A percentile compares a stretch with the other conserved stretches of the same genome.
phyloP scores from a whole-genome alignment of 257 asterid species.

The Sherardia arvensis region DNA sequence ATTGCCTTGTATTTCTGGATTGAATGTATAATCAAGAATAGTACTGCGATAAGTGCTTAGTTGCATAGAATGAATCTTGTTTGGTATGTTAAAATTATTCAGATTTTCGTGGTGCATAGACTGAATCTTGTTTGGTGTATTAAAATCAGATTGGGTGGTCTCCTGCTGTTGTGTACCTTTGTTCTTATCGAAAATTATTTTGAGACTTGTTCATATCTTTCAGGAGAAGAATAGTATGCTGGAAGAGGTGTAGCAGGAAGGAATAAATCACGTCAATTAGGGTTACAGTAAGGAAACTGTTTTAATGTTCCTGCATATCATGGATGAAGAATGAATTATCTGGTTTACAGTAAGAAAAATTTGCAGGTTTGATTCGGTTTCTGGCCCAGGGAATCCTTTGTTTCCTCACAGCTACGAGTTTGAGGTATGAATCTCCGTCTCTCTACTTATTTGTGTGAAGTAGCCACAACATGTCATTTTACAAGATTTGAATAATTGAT shows the following conservation, averaged over 20 bases:
- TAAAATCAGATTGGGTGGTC: not conserved
- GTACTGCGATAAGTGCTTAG: not conserved
- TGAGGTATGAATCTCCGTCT: conserved; percentile 31
- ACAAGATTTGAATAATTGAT: conserved; percentile 17
- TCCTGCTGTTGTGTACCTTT: too few species aligned
- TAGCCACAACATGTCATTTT: conserved; percentile 2
- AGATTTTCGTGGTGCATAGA: not conserved
- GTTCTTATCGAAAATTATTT: conserved; percentile 4
- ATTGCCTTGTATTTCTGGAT: too few species aligned
- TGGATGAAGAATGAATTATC: conserved; percentile 5
- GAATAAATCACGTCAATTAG: conserved; percentile 41
- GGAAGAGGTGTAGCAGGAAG: conserved; percentile 47
- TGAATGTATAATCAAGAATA: not conserved
- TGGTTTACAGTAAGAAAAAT: conserved; percentile 16
- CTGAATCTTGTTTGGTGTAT: not conserved
- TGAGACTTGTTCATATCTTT: conserved; percentile 10
- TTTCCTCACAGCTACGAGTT: conserved; percentile 30
- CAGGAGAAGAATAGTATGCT: conserved; percentile 43
- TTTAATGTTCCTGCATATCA: conserved; percentile 14
- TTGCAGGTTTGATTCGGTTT: conserved; percentile 60
- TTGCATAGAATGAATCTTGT: not conserved
- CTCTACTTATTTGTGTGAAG: conserved; percentile 6
- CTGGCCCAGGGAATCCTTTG: conserved; percentile 45
- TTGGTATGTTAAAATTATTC: not conserved
- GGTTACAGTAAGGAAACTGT: conserved; percentile 27